A percentile compares a stretch with the other conserved stretches of the same genome.
Evolutionary conservation across 805 yeast genomes (phyloP).

Genomic region (Candida golubevii): DNA sequence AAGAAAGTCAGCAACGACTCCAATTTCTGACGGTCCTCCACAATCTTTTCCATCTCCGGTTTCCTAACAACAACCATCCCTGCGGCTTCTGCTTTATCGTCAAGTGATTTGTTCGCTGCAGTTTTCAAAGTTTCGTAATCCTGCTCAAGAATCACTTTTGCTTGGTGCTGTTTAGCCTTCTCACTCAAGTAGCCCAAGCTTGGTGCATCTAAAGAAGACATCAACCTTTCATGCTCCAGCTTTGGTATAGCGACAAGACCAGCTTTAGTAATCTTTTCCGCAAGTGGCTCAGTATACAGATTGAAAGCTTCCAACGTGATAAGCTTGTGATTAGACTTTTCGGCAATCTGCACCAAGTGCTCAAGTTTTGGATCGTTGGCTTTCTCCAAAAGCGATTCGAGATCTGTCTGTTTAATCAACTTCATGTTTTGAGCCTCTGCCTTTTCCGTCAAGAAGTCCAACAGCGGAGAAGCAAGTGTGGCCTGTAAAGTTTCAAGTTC

Average conservation of each 20-base stretch:
- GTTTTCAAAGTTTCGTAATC: constrained; percentile 12
- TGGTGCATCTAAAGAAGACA: constrained; percentile 5
- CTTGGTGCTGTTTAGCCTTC: constrained; percentile 9
- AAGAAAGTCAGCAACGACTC: constrained; percentile 1
- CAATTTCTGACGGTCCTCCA: constrained; percentile 6
- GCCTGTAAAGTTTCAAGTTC: constrained; percentile 8
- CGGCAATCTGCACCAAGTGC: constrained; percentile 23
- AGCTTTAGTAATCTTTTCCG: constrained; percentile 4
- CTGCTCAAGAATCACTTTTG: constrained; percentile 7
- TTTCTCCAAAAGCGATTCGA: constrained; percentile 9
- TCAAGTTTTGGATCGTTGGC: constrained; percentile 19
- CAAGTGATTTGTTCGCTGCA: constrained; percentile 8
- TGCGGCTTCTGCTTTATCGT: constrained; percentile 16
- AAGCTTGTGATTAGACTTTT: constrained; percentile 6
- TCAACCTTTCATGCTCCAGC: constrained; percentile 7
- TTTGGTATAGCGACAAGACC: constrained; percentile 11
- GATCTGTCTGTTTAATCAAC: constrained; percentile 6
- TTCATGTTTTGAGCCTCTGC: constrained; percentile 1
- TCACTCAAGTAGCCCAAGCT: constrained; percentile 5
- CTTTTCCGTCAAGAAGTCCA: constrained; percentile 11
- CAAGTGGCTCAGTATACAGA: constrained; percentile 6
- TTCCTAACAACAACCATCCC: constrained; percentile 16
- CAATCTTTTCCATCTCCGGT: constrained; percentile 17
- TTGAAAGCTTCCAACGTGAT: constrained; percentile 7
- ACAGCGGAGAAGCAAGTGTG: constrained; percentile 10